These are phyloP conservation scores for Botrytis hyacinthi DNA, from an alignment of 2,329 filamentous ascomycete genomes.

Conservation along the genomic window DNA sequence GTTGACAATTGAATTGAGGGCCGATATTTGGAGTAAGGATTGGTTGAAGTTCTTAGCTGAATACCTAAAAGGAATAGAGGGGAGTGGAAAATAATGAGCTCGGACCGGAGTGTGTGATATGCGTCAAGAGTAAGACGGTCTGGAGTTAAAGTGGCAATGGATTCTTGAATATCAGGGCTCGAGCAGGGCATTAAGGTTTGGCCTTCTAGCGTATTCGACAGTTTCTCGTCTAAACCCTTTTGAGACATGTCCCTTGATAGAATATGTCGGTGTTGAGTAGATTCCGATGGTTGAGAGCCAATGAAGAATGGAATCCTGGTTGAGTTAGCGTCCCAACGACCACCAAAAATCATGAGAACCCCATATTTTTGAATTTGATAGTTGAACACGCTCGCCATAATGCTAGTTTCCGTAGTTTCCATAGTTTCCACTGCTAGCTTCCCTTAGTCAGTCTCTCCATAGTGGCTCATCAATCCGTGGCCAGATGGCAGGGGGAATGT, in stretches of 20 bases:
- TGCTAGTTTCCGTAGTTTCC: not conserved
- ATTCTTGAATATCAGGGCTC: not conserved
- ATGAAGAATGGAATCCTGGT: not conserved
- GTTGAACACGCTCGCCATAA: not conserved
- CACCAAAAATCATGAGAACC: not conserved
- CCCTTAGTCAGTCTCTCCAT: not conserved
- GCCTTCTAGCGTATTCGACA: not conserved
- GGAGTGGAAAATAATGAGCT: not conserved
- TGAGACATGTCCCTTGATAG: not conserved
- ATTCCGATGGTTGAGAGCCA: conserved; percentile 18
- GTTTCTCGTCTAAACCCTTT: not conserved
- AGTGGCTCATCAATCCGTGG: not conserved
- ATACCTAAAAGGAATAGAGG: not conserved
- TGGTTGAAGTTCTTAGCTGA: conserved; percentile 1
- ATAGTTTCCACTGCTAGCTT: not conserved
- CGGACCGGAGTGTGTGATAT: conserved; percentile 1
- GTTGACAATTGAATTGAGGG: not conserved
- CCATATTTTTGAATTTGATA: not conserved
- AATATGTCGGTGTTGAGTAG: conserved; percentile 16
- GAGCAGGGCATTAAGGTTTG: not conserved
- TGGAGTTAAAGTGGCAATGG: not conserved
- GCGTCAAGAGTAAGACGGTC: too few species aligned
- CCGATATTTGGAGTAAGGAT: conserved; percentile 8
- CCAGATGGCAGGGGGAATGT: not conserved
- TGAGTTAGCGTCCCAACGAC: not conserved